phyloP scores from a whole-genome alignment of 1,284 basidiomycete genomes.

The Naganishia albida region DNA sequence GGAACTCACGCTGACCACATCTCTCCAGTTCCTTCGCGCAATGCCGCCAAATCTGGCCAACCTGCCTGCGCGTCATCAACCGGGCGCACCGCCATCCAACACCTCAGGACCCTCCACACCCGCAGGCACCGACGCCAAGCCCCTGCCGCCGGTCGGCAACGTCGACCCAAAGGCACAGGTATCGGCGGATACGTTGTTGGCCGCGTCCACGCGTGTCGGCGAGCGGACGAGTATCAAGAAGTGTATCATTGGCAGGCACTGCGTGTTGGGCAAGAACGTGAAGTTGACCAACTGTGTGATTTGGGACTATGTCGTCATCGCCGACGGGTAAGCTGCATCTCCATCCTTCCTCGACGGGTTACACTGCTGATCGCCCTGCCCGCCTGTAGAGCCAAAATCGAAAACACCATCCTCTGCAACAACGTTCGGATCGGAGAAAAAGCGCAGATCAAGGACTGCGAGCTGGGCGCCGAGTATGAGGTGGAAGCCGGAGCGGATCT shows the following conservation, averaged over 20 bases:
- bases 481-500: slow-evolving; percentile 60
- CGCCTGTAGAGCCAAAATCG: slow-evolving; percentile 74
- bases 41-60: slow-evolving; percentile 38
- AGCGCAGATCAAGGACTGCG: slow-evolving; percentile 75
- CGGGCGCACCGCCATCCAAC: slow-evolving; percentile 16
- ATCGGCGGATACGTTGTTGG: slow-evolving; percentile 80
- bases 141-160: slow-evolving; percentile 43
- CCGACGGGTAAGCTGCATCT: slow-evolving; percentile 69
- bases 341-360: neutral
- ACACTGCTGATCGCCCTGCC: neutral
- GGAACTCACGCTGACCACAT: neutral
- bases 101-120: slow-evolving; percentile 8
- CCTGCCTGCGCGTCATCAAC: slow-evolving; percentile 16
- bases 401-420: slow-evolving; percentile 81
- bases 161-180: slow-evolving; percentile 81
- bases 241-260: slow-evolving; percentile 83
- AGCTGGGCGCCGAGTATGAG: slow-evolving; percentile 85
- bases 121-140: slow-evolving; percentile 18
- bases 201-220: slow-evolving; percentile 74
- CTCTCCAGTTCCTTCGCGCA: slow-evolving; percentile 40
- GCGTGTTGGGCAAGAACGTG: slow-evolving; percentile 79
- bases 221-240: slow-evolving; percentile 86
- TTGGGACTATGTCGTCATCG: slow-evolving; percentile 84
- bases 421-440: slow-evolving; percentile 78
- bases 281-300: slow-evolving; percentile 84